Evolutionary conservation across 1,139 yeast species (phyloP).

Genomic region (Scheffersomyces illinoinensis): DNA sequence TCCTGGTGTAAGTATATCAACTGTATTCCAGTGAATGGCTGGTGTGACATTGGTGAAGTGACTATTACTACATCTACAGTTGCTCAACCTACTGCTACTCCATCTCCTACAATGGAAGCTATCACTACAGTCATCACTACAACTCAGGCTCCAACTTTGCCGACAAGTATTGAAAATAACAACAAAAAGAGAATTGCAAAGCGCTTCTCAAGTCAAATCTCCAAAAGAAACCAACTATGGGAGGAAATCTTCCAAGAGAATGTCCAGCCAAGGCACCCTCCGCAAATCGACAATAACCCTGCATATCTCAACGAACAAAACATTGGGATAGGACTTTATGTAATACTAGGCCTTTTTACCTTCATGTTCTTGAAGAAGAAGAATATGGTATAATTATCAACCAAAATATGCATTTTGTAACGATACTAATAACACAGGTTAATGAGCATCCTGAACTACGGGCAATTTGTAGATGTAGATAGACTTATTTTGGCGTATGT

Average conservation of each 20-base stretch:
- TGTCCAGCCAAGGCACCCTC: neutral
- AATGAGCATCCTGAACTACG: neutral
- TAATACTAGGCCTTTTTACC: slow-evolving; percentile 16
- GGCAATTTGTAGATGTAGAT: neutral
- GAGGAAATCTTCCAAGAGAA: neutral
- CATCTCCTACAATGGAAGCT: slow-evolving; percentile 2
- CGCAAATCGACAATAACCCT: slow-evolving; percentile 1
- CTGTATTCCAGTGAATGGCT: slow-evolving; percentile 69
- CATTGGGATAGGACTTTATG: slow-evolving; percentile 16
- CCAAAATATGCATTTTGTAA: neutral
- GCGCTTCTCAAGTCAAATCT: neutral
- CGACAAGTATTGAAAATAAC: slow-evolving; percentile 11
- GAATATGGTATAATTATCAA: slow-evolving; percentile 1
- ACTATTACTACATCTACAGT: slow-evolving; percentile 21
- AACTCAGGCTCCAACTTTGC: slow-evolving; percentile 3
- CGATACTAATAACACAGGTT: neutral
- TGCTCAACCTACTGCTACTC: slow-evolving; percentile 3
- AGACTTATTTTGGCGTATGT: no score
- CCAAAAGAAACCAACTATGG: neutral
- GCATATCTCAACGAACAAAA: slow-evolving; percentile 10
- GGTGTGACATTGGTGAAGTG: slow-evolving; percentile 68
- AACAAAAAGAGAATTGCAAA: neutral
- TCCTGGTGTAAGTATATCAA: slow-evolving; percentile 74
- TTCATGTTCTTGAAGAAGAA: slow-evolving; percentile 14
- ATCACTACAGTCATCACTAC: slow-evolving; percentile 3